Percentiles rank a stretch among this genome's conserved stretches.
phyloP scores from a whole-genome alignment of 345 rosid genomes.

The Acer saccharum region DNA sequence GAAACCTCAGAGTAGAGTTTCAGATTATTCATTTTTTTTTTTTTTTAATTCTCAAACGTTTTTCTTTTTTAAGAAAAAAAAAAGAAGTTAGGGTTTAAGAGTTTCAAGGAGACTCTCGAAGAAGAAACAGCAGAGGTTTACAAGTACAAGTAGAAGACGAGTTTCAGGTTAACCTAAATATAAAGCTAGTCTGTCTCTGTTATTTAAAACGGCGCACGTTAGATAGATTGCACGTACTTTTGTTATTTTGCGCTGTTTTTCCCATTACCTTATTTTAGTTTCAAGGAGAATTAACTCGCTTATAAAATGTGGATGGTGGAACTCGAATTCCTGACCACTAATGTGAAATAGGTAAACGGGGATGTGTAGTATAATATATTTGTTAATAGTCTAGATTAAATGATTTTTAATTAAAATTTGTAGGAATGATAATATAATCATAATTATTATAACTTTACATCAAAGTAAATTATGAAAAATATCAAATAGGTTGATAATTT shows the following conservation, averaged over 20 bases:
- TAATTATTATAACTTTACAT: background rate
- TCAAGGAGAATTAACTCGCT: no score
- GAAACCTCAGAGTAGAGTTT: conserved; percentile 66
- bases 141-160: background rate
- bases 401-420: no score
- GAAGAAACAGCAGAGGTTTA: background rate
- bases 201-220: background rate
- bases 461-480: background rate
- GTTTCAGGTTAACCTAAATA: conserved; percentile 1
- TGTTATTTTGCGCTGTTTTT: background rate
- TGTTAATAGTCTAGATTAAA: no score
- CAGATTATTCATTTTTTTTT: conserved; percentile 61
- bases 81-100: conserved; percentile 12
- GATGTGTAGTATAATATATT: no score
- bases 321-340: no score
- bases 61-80: background rate
- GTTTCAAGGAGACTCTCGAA: background rate
- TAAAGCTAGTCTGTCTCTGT: background rate
- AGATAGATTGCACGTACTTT: background rate
- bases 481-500: no score
- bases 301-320: no score
- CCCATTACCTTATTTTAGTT: no score
- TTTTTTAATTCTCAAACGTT: conserved; percentile 5
- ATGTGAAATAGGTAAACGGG: no score
- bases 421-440: no score